Evolutionary conservation across 108 stramenopile genomes (phyloP).

Genomic region (Pseudonitzschia delicatissima): DNA sequence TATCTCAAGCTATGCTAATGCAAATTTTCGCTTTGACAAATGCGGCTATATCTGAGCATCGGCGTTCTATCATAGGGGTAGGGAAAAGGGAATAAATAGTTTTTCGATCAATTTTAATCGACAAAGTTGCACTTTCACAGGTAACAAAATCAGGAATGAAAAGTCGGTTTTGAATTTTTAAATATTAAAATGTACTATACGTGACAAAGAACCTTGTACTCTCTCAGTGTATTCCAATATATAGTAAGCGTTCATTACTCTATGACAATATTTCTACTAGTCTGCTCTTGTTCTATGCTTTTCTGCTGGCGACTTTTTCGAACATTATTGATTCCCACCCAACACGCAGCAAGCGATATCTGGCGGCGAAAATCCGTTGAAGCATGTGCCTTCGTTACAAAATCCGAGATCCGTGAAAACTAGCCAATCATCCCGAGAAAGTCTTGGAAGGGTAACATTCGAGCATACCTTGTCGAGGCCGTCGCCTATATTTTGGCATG

Average conservation of each 20-base stretch:
- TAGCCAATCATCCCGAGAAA: slow-evolving; percentile 45
- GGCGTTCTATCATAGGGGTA: background rate
- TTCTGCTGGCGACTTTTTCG: too few relatives aligned
- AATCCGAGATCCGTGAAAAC: slow-evolving; percentile 40
- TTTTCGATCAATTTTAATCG: too few relatives aligned
- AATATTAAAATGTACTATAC: too few relatives aligned
- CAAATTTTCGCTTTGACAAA: background rate
- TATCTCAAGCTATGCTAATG: background rate
- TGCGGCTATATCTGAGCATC: slow-evolving; percentile 7
- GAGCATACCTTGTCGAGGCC: slow-evolving; percentile 46
- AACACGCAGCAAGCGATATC: slow-evolving; percentile 48
- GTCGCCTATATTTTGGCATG: slow-evolving; percentile 19
- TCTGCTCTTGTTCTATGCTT: too few relatives aligned
- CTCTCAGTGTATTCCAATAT: too few relatives aligned
- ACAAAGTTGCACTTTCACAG: too few relatives aligned
- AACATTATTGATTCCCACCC: slow-evolving; percentile 2
- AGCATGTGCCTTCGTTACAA: slow-evolving; percentile 41
- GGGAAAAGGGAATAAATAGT: too few relatives aligned
- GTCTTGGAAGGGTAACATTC: slow-evolving; percentile 27
- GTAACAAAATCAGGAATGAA: too few relatives aligned
- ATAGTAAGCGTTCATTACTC: too few relatives aligned
- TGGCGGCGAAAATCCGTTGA: slow-evolving; percentile 53
- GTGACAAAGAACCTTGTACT: too few relatives aligned
- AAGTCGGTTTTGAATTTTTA: too few relatives aligned
- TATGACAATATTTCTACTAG: too few relatives aligned